Conservation (phyloP, 2,329 filamentous ascomycete species). For the Laburnicola sp. region DNA sequence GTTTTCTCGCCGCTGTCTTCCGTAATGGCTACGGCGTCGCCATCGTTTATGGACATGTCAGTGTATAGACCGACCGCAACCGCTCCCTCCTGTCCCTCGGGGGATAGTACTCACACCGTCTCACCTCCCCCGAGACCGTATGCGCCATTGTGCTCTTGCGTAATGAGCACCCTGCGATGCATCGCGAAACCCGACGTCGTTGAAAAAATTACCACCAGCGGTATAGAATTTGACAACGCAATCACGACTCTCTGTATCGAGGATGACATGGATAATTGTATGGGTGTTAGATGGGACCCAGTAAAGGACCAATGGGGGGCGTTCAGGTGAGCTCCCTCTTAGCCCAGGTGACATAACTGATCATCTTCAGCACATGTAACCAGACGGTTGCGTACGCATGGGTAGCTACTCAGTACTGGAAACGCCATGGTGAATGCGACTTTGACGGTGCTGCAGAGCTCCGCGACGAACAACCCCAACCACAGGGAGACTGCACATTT, state of each 20-base stretch:
- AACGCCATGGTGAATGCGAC: neutral
- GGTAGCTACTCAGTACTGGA: conserved; percentile 5
- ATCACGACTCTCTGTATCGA: neutral
- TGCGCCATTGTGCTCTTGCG: conserved; percentile 6
- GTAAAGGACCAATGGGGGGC: conserved; percentile 7
- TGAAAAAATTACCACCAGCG: neutral
- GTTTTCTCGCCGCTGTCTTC: neutral
- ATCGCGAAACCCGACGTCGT: neutral
- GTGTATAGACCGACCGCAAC: neutral
- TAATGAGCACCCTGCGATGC: conserved; percentile 4
- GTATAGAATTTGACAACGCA: neutral
- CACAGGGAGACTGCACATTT: conserved; percentile 3
- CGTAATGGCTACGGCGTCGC: neutral
- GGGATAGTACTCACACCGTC: neutral
- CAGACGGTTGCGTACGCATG: conserved; percentile 1
- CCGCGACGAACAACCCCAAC: neutral
- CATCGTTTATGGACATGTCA: neutral
- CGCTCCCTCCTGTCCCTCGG: neutral
- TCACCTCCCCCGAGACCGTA: conserved; percentile 2
- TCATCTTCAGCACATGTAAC: conserved; percentile 4
- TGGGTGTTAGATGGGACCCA: neutral
- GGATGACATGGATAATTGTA: neutral
- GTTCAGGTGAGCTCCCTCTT: conserved; percentile 5
- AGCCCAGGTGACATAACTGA: neutral
- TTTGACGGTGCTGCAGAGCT: neutral